Evolutionary conservation across 2,329 filamentous ascomycete genomes (phyloP), one percentile per base, ranked within the genome.

Genomic region (Penicillium palitans): DNA sequence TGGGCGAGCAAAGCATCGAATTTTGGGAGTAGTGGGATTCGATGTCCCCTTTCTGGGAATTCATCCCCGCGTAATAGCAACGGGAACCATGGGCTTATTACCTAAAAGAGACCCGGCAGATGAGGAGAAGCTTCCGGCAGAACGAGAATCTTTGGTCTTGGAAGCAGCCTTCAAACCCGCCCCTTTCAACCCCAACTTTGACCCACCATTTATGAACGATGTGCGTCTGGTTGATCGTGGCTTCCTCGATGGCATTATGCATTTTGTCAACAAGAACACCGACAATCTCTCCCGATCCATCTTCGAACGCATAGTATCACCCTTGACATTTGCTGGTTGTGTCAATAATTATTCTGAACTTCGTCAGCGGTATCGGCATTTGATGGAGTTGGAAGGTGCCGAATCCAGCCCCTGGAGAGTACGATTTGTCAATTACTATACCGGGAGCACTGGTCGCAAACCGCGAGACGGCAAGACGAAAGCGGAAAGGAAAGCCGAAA

Each of bases 371-470:
- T 96, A 96, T 74, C 80, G 81, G 25, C 83, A 77, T 42, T 77
- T 96, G 27, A 83, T 90, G 54, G 84, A 82, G 2, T 77, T 96
- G 10, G 91, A 96, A 70, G 87, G 90, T 68, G 78, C 87, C 5
- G 85, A 88, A 62, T 66, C 83, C 2, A 73, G 70, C 64, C 44
- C 73, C 52, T 56, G 65, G 68, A 59, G 70, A 55, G 63, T 95
- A 12, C 83, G 91, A 17, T 96, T 96, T 68, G 81, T 91, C 57
- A 96, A 96, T 70, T 96, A 96, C 72, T 96, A 93, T 71, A 96
- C 92, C 1, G 84, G 90, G n/a, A 92, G 90, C 64, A 88, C 89
- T 10, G 92, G 92, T 17, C 61, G 61, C 33, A 60, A 37, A 47
- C 21, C 61, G 8, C 58, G 4, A 81, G 85, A 58, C 81, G 27